Conservation (phyloP, 1,139 yeast genomes). For the Scheffersomyces illinoinensis region DNA sequence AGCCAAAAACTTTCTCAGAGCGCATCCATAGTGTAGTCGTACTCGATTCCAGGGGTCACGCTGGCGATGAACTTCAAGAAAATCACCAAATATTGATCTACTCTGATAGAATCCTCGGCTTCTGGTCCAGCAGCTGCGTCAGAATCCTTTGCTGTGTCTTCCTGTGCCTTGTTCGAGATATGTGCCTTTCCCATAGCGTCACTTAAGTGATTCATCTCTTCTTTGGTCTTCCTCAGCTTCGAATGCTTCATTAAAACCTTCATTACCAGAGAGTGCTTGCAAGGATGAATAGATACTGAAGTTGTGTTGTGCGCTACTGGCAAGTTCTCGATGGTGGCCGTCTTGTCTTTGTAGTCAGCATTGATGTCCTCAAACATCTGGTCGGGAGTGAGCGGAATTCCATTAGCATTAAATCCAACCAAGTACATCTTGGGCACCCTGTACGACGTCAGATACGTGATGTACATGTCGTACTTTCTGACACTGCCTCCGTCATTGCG, state of each 20-base stretch:
- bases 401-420: slow-evolving; percentile 82
- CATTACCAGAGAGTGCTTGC: slow-evolving; percentile 95
- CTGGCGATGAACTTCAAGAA: slow-evolving; percentile 93
- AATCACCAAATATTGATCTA: slow-evolving; percentile 85
- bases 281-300: slow-evolving; percentile 92
- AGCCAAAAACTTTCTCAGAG: slow-evolving; percentile 30
- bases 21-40: slow-evolving; percentile 95
- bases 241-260: slow-evolving; percentile 70
- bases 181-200: not conserved
- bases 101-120: slow-evolving; percentile 56
- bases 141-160: slow-evolving; percentile 22
- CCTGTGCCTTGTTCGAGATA: not conserved
- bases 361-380: slow-evolving; percentile 95
- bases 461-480: slow-evolving; percentile 83
- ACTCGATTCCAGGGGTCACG: slow-evolving; percentile 96
- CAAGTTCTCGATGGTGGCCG: slow-evolving; percentile 92
- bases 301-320: slow-evolving; percentile 82
- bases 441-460: slow-evolving; percentile 90
- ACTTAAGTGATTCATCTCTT: slow-evolving; percentile 40
- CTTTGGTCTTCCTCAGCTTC: slow-evolving; percentile 21
- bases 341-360: slow-evolving; percentile 88
- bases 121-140: slow-evolving; percentile 25
- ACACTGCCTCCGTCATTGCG: slow-evolving; percentile 31
- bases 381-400: slow-evolving; percentile 81
- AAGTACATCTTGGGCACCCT: slow-evolving; percentile 93